phyloP scores from a whole-genome alignment of 495 filamentous ascomycete species.

The Cetradonia linearis region DNA sequence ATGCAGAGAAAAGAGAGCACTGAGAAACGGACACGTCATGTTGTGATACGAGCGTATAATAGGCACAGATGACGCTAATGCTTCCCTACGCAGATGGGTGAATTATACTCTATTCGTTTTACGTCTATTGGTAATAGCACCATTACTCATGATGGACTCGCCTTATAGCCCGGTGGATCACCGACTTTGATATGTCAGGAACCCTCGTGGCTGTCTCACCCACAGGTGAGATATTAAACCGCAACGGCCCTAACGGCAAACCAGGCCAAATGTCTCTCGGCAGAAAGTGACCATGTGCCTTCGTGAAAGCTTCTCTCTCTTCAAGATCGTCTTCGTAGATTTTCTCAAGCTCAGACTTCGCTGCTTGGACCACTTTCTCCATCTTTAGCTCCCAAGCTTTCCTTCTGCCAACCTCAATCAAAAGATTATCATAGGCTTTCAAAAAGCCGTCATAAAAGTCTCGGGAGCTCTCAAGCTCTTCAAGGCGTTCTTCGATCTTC shows the following conservation, averaged over 20 bases:
- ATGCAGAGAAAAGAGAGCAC: slow-evolving; percentile 30
- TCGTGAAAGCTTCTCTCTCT: slow-evolving; percentile 66
- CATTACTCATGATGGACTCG: slow-evolving; percentile 16
- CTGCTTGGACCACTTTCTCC: slow-evolving; percentile 61
- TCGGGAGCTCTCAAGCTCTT: slow-evolving; percentile 61
- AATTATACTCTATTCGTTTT: too few relatives aligned
- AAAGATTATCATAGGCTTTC: slow-evolving; percentile 69
- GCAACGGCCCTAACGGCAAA: slow-evolving; percentile 47
- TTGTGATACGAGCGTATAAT: neutral
- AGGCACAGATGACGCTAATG: slow-evolving; percentile 2
- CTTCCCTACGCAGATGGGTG: neutral
- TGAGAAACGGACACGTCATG: slow-evolving; percentile 15
- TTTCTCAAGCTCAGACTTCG: slow-evolving; percentile 62
- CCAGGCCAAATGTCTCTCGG: slow-evolving; percentile 87
- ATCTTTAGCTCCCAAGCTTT: slow-evolving; percentile 60
- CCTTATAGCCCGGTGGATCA: slow-evolving; percentile 24
- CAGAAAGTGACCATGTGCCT: slow-evolving; percentile 74
- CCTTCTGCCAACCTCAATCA: slow-evolving; percentile 71
- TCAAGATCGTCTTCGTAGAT: slow-evolving; percentile 63
- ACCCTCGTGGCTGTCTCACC: slow-evolving; percentile 25
- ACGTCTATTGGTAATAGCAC: neutral
- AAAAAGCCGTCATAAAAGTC: slow-evolving; percentile 77
- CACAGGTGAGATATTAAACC: slow-evolving; percentile 43
- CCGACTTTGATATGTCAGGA: slow-evolving; percentile 24
- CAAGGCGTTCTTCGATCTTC: slow-evolving; percentile 53